Evolutionary conservation across 1,284 basidiomycete genomes (phyloP), one percentile per base, ranked within the genome.

Genomic region (Rhodotorula mucilaginosa): DNA sequence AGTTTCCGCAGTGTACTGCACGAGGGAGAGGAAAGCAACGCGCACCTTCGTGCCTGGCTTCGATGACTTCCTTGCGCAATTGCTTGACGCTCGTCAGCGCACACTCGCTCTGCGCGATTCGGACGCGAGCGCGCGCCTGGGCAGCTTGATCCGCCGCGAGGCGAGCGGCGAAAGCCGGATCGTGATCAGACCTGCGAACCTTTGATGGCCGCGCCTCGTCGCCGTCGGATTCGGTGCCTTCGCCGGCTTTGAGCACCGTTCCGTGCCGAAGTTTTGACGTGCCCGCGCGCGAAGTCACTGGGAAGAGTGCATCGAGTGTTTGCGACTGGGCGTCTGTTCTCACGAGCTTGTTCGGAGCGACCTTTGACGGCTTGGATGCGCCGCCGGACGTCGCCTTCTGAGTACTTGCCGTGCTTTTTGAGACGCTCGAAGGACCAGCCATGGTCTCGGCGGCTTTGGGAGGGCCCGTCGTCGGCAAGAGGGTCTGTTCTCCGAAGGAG

Each of bases 231-330:
- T 8, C 39, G 12, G 12, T 10, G 29, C 34, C 29, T 26, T 39
- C 21, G 26, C 54, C 12, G 29, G 16, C 26, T 72, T 67, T 56
- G 23, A 23, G 47, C 8, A 34, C 31, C 19, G 56, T 10, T 18
- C 34, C 31, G 5, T 31, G 12, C 19, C 39, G 10, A 44, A 44
- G 2, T 44, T 44, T 44, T 44, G 39, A 44, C 39, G 39, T 44
- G 39, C 8, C 12, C 39, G 39, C 39, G 8, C 39, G 39, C 39
- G 39, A 44, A 44, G 39, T 44, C 2, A 61, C 23, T 1, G 65
- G 68, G n/a, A 96, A 89, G 92, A 97, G 97, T 0, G 92, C 92
- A 78, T 98, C 94, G 18, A 99, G 86, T 0, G 94, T 98, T 57
- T 93, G 87, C 69, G 94, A 90, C 63, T 89, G 85, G 21, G 89